Conservation (phyloP, 345 rosid genomes). For the Moringa oleifera region DNA sequence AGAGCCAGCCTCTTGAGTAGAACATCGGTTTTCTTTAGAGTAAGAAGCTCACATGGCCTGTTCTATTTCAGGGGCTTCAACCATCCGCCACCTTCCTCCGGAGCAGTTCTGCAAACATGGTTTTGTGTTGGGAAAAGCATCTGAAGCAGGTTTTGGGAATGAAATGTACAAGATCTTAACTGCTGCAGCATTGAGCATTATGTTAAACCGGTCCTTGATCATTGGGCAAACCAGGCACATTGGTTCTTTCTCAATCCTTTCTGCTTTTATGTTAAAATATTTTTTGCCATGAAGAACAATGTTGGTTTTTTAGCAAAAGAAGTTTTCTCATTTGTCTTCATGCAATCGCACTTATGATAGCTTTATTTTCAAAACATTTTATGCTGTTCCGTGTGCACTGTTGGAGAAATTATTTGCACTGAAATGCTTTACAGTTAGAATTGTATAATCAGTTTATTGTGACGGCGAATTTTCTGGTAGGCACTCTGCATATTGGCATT, state of each 20-base stretch:
- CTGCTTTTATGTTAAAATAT: conserved; percentile 24
- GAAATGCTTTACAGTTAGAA: neutral
- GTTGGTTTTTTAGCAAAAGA: neutral
- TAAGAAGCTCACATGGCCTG: neutral
- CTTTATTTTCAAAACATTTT: neutral
- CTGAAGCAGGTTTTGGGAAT: conserved; percentile 97
- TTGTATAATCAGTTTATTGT: neutral
- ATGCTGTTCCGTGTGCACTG: neutral
- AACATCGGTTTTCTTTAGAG: neutral
- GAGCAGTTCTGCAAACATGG: conserved; percentile 79
- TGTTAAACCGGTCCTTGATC: conserved; percentile 93
- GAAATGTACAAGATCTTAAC: conserved; percentile 96
- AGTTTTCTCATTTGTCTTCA: neutral
- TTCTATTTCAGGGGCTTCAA: conserved; percentile 57
- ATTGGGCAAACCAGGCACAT: conserved; percentile 99
- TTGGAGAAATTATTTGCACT: neutral
- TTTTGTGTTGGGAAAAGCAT: conserved; percentile 83
- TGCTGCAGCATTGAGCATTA: conserved; percentile 80
- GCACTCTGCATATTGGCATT: neutral
- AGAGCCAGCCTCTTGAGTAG: too few relatives aligned
- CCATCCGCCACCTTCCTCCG: conserved; percentile 62
- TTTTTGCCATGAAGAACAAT: neutral
- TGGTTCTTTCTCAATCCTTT: conserved; percentile 95
- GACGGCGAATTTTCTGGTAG: neutral
- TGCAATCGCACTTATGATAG: neutral